Evolutionary conservation across 2,329 filamentous ascomycete species (phyloP).

Genomic region (Cladobotryum protrusum): DNA sequence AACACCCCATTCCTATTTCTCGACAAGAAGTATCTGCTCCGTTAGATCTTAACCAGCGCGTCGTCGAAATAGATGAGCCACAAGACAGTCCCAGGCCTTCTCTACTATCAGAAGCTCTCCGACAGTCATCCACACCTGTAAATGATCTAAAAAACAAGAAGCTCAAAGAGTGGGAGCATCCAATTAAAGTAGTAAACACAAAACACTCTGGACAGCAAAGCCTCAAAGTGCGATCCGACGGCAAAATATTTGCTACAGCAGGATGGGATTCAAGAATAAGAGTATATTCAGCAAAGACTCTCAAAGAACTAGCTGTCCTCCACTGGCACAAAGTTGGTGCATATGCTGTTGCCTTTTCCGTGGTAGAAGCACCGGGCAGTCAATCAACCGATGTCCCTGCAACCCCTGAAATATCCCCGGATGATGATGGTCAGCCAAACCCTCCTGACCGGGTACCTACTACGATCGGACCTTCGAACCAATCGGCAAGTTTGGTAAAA

Average conservation of each 20-base stretch:
- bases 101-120: conserved; percentile 20
- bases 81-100: conserved; percentile 12
- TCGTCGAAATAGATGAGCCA: conserved; percentile 21
- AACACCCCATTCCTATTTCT: conserved; percentile 57
- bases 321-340: conserved; percentile 92
- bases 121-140: conserved; percentile 1
- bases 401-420: neutral
- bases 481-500: neutral
- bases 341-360: conserved; percentile 71
- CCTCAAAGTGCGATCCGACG: conserved; percentile 70
- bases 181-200: conserved; percentile 62
- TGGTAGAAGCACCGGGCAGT: conserved; percentile 22
- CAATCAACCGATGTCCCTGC: neutral
- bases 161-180: conserved; percentile 33
- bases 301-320: conserved; percentile 84
- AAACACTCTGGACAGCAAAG: conserved; percentile 89
- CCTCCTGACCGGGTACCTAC: neutral
- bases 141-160: conserved; percentile 7
- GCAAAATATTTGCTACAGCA: conserved; percentile 77
- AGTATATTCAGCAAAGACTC: conserved; percentile 71
- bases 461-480: neutral
- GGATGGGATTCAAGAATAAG: conserved; percentile 84
- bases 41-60: conserved; percentile 16
- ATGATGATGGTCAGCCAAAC: neutral
- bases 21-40: conserved; percentile 20